These are phyloP conservation scores for Ceratocystiopsis brevicomis DNA, from an alignment of 2,329 filamentous ascomycete genomes.

Conservation along the genomic window DNA sequence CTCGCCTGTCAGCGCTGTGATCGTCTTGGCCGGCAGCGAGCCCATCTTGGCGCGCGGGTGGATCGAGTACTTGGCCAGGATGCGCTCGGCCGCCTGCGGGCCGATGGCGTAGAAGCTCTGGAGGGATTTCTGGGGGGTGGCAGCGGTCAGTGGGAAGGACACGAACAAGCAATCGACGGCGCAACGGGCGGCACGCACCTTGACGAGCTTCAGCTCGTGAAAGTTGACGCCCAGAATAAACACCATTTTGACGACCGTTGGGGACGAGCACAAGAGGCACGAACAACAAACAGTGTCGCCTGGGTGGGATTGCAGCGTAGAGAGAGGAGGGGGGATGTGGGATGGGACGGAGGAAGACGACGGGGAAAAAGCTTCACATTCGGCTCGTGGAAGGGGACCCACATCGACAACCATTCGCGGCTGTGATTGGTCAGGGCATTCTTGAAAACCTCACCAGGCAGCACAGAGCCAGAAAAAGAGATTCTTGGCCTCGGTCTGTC, in stretches of 20 bases:
- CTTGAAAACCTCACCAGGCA: neutral
- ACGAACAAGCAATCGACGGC: neutral
- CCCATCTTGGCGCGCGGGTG: slow-evolving; percentile 67
- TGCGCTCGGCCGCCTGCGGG: slow-evolving; percentile 43
- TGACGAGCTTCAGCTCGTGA: slow-evolving; percentile 62
- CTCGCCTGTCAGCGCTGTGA: slow-evolving; percentile 68
- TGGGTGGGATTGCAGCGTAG: too few species aligned
- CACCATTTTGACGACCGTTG: slow-evolving; percentile 25
- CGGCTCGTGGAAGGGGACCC: neutral
- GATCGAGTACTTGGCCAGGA: slow-evolving; percentile 80
- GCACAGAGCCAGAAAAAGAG: neutral
- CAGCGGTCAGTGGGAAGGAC: neutral
- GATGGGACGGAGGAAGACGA: too few species aligned
- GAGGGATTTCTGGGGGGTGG: slow-evolving; percentile 42
- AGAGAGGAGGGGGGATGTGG: too few species aligned
- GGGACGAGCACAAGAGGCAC: too few species aligned
- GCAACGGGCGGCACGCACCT: slow-evolving; percentile 31
- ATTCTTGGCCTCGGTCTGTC: neutral
- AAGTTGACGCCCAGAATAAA: slow-evolving; percentile 81
- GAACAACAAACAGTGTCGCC: too few species aligned
- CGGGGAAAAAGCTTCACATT: slow-evolving; percentile 1
- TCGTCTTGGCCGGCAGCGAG: slow-evolving; percentile 52
- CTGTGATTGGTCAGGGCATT: slow-evolving; percentile 1
- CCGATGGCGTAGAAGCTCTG: slow-evolving; percentile 78
- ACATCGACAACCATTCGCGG: neutral